Evolutionary conservation across 106 monocot genomes (phyloP), one percentile per base, ranked within the genome.

Genomic region (Cymbidium sinense): DNA sequence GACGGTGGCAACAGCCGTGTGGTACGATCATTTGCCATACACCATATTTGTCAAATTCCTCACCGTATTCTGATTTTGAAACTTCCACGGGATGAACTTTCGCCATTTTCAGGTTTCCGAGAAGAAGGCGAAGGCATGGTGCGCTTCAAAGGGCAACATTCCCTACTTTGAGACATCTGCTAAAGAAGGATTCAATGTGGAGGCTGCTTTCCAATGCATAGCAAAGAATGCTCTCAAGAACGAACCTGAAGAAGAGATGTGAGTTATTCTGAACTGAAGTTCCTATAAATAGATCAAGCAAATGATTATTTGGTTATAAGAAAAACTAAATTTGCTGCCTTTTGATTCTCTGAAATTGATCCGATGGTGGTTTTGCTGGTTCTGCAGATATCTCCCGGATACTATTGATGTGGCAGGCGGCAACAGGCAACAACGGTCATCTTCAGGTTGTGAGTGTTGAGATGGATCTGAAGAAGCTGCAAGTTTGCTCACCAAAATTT

Each of bases 141-240:
- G 91, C 79, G 86, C 88, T 36, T 89, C 92, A n/a, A 92, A 92
- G 78, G 92, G 92, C 6, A 89, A 92, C 78, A 92, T 92, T 61
- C 92, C 92, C 36, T 92, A 92, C 76, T 92, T 92, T 76, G 92
- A 92, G 82, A 92, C 92, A 41, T 92, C 92, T 73, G 92, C 92
- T 9, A 92, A 92, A 71, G 92, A 92, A 27, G 89, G 89, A 31
- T 83, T 89, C 65, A 92, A 92, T 58, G 92, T 89, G 19, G 92
- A 92, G 80, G 87, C 87, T 73, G 92, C 92, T 78, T 92, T 92
- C 77, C 78, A 93, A 76, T 88, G 93, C 64, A 93, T 93, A 81
- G 93, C 93, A 30, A 87, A 86, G 79, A 90, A 90, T 79, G 93
- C 93, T 27, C 82, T 93, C 31, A 93, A 89, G 82, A 93, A 87